Percentiles rank a stretch among this genome's conserved stretches.
Conservation (phyloP, 2,329 filamentous ascomycete genomes). For the Rhynchosporium agropyri region DNA sequence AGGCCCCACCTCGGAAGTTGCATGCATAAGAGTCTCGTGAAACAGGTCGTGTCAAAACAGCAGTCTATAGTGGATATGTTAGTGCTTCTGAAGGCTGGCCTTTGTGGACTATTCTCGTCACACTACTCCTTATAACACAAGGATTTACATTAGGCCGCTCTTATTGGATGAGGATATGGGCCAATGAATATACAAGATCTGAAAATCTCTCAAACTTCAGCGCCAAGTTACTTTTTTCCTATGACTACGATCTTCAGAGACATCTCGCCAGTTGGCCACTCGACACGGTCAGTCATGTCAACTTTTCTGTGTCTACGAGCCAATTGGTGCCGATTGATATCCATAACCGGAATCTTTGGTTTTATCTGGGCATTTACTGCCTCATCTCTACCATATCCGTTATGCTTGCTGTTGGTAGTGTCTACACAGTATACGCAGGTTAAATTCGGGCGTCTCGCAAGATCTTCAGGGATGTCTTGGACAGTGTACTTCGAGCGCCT, state of each 20-base stretch:
- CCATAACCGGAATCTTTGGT: slow-evolving; percentile 41
- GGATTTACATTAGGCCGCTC: slow-evolving; percentile 48
- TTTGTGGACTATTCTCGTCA: slow-evolving; percentile 59
- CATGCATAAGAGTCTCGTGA: slow-evolving; percentile 73
- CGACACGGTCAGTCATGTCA: slow-evolving; percentile 1
- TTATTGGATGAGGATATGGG: slow-evolving; percentile 67
- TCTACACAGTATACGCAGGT: slow-evolving; percentile 62
- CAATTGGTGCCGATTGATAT: slow-evolving; percentile 18
- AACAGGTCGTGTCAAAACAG: slow-evolving; percentile 65
- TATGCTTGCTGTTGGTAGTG: slow-evolving; percentile 52
- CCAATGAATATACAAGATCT: slow-evolving; percentile 44
- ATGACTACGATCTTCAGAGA: slow-evolving; percentile 14
- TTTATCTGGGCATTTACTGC: slow-evolving; percentile 69
- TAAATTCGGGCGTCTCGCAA: slow-evolving; percentile 67
- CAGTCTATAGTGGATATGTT: slow-evolving; percentile 68
- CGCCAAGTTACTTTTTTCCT: slow-evolving; percentile 11
- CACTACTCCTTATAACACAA: slow-evolving; percentile 52
- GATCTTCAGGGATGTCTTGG: slow-evolving; percentile 67
- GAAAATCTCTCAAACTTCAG: not conserved
- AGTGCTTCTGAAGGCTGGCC: slow-evolving; percentile 62
- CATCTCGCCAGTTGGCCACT: slow-evolving; percentile 36
- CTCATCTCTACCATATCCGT: slow-evolving; percentile 59
- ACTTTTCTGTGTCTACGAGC: slow-evolving; percentile 4
- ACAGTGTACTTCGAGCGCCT: slow-evolving; percentile 68
- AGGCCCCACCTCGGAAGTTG: slow-evolving; percentile 22